Evolutionary conservation across 805 yeast genomes (phyloP).

Genomic region (Candida oleophila): DNA sequence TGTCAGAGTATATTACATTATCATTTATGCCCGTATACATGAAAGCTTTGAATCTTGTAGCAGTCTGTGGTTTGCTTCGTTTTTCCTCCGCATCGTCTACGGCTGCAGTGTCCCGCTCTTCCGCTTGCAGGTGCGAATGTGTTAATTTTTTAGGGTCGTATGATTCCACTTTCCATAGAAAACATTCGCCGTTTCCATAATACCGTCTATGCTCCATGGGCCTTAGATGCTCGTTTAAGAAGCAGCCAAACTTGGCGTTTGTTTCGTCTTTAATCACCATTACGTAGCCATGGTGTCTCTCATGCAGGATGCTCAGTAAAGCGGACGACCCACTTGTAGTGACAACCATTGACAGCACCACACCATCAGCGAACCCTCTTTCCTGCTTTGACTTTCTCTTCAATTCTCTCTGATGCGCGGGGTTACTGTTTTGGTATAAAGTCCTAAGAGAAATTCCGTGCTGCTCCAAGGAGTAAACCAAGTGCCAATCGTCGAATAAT

Average conservation of each 20-base stretch:
- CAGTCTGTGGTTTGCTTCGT: no score
- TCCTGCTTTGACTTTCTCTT: constrained; percentile 14
- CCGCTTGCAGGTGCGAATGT: constrained; percentile 4
- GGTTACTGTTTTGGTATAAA: constrained; percentile 57
- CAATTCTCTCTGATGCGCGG: constrained; percentile 34
- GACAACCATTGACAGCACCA: constrained; percentile 30
- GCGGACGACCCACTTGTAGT: constrained; percentile 14
- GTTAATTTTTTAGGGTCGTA: constrained; percentile 20
- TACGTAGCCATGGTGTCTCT: constrained; percentile 64
- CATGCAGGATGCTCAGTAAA: constrained; percentile 15
- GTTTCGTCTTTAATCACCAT: constrained; percentile 66
- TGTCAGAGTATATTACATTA: constrained; percentile 78
- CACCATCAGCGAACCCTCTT: constrained; percentile 35
- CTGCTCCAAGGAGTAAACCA: constrained; percentile 84
- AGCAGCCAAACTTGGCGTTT: constrained; percentile 74
- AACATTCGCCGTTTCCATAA: constrained; percentile 95
- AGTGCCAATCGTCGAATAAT: constrained; percentile 71
- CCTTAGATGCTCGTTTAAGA: constrained; percentile 66
- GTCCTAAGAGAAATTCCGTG: constrained; percentile 88
- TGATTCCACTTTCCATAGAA: constrained; percentile 75
- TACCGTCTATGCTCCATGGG: constrained; percentile 72
- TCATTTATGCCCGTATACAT: constrained; percentile 89
- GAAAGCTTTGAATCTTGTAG: constrained; percentile 64
- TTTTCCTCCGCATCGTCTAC: not conserved
- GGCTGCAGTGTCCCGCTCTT: not conserved